phyloP scores from a whole-genome alignment of 768 basidiomycete species.

The Pleurotus djamor region DNA sequence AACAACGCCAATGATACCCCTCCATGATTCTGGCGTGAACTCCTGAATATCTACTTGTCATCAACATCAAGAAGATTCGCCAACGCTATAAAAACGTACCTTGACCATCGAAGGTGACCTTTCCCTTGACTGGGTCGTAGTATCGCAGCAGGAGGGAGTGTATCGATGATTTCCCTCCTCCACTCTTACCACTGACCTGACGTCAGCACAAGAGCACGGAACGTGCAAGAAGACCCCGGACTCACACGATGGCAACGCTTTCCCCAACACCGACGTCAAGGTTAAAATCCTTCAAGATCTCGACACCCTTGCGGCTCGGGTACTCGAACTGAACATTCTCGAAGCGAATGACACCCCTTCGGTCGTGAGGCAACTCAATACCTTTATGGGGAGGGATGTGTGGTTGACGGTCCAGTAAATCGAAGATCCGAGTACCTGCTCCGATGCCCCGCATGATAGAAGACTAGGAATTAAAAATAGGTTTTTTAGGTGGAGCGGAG shows the following conservation, averaged over 20 bases:
- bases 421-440: constrained; percentile 91
- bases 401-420: constrained; percentile 80
- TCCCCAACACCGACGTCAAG: constrained; percentile 81
- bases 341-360: constrained; percentile 74
- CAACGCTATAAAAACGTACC: neutral
- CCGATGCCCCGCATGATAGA: constrained; percentile 98
- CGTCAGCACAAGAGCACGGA: constrained; percentile 4
- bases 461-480: constrained; percentile 41
- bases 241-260: constrained; percentile 90
- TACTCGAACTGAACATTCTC: constrained; percentile 88
- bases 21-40: constrained; percentile 85
- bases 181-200: constrained; percentile 74
- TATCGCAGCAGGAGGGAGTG: constrained; percentile 86
- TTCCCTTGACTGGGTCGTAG: constrained; percentile 85
- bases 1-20: constrained; percentile 87
- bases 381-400: constrained; percentile 69
- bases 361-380: constrained; percentile 45
- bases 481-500: constrained; percentile 9
- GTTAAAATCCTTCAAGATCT: constrained; percentile 80
- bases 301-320: constrained; percentile 78
- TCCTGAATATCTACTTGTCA: constrained; percentile 73
- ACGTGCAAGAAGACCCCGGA: constrained; percentile 10
- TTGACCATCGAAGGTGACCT: constrained; percentile 82
- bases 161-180: constrained; percentile 91
- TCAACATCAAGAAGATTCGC: neutral